Evolutionary conservation across 768 basidiomycete genomes (phyloP), one percentile per base, ranked within the genome.

Genomic region (Suillus subaureus): DNA sequence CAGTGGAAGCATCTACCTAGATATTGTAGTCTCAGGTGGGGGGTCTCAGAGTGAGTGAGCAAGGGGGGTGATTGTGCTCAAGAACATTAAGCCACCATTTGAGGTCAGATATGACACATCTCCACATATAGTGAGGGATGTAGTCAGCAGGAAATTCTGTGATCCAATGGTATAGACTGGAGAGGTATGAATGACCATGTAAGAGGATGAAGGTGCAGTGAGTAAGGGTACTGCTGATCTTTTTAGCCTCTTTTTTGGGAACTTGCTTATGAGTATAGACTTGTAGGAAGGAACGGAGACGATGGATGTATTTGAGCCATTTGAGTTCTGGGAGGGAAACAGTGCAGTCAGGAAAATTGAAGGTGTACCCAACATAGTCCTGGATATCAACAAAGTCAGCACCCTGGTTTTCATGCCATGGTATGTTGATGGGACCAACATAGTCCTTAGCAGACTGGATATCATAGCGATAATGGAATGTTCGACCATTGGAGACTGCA

Each of bases 311-410:
- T 54, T 77, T 76, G 0, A 61, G 1, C 3, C 71, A 63, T 61
- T 80, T 81, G 15, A 47, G 31, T 18, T 76, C 71, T 0, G 78
- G 76, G 6, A 82, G 73, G 8, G 69, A 65, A 6, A 82, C 78
- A 0, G 35, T 61, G 8, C 67, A 66, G 0, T 31, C 5, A 0
- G 40, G 58, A 12, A 81, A 62, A 60, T 79, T 69, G 74, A 74
- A 79, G 0, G 66, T 49, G 57, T 78, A 79, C n/a, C 76, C 75
- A 16, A 76, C 63, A 61, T 75, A 80, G 8, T 51, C 64, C 21
- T 74, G 66, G 0, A 43, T 26, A n/a, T 35, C 37, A 4, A 18
- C 57, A 56, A 78, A 78, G 16, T 73, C 69, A 8, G 72, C 67
- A 35, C 65, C 57, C 43, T 71, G 70, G 16, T 6, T n/a, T 2